Base-by-base conservation (phyloP, 2,329 filamentous ascomycete species). In the Cladosporium halotolerans region DNA sequence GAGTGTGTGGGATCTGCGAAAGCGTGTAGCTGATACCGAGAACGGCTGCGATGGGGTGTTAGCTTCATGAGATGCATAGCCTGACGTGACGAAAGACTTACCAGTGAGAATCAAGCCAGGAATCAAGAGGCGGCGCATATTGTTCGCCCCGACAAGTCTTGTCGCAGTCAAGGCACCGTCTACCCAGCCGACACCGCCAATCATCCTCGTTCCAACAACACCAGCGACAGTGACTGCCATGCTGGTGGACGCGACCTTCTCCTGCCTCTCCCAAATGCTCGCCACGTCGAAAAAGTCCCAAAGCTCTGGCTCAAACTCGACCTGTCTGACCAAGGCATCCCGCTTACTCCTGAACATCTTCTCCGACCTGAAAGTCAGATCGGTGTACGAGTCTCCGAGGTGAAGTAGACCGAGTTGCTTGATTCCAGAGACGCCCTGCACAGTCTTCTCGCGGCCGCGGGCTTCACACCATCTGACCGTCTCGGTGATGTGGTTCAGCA, bases 151-250 rank as follows among this genome's bases (percentile, higher is more conserved):
- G 56, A 96, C 72, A 40, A 97, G 73, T 63, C 85, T 89, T n/a
- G 82, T 84, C 7, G 86, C 88, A 57, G 86, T 88, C 49, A 96
- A 71, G 1, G 88, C 86, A 58, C 92, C 88, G 67, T 97, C 92
- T 61, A 96, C 75, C 90, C 92, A 97, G 47, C 87, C 85, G 61
- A 87, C 83, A 57, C 90, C 87, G 55, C 91, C 89, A 38, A 99
- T 75, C 65, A 93, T 78, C 45, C 89, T 81, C 45, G 86, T 82
- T 53, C 92, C 89, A 4, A 97, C 77, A 2, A 95, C 89, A 53
- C 89, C 91, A 9, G 88, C 88, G 34, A 96, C 81, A 1, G 93
- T 99, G 66, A 99, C 79, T 5, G 92, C 93, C 86, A 99, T 91
- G 58, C 93, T 88, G 3, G 91, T 95, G 38, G 92, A 89, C 5